Conservation (phyloP, 108 stramenopile species). For the Nitzschia palea region DNA sequence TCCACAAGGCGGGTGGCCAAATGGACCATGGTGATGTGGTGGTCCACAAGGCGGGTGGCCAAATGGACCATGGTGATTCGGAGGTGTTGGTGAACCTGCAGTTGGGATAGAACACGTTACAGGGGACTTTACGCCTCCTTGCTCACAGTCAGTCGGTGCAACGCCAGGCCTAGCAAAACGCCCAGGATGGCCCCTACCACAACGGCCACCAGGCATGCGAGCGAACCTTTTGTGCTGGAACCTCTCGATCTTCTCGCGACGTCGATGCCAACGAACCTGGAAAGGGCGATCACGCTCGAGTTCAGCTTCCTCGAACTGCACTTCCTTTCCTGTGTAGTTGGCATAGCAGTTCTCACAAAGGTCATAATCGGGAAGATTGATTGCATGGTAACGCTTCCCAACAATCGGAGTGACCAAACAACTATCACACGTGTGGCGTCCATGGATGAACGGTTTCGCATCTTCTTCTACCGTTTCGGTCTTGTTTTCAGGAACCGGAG, state of each 20-base stretch:
- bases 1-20: too few relatives aligned
- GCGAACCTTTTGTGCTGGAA: neutral
- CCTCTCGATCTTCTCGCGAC: constrained; percentile 19
- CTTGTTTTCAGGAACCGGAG: neutral
- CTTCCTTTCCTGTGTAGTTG: constrained; percentile 70
- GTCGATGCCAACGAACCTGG: constrained; percentile 66
- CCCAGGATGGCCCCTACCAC: constrained; percentile 1
- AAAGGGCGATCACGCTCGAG: constrained; percentile 67
- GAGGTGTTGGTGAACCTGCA: too few relatives aligned
- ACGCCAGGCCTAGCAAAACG: neutral
- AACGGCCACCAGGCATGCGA: neutral
- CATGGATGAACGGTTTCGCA: constrained; percentile 67
- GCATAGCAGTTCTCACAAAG: constrained; percentile 63
- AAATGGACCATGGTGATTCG: neutral
- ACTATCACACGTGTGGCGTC: constrained; percentile 86
- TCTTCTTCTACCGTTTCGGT: constrained; percentile 10
- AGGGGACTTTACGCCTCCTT: too few relatives aligned
- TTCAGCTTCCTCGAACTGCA: constrained; percentile 63
- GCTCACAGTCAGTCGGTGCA: neutral
- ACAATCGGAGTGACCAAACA: constrained; percentile 80
- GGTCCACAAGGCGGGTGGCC: neutral
- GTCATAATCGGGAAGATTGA: constrained; percentile 83
- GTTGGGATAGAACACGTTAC: too few relatives aligned
- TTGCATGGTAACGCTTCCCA: constrained; percentile 79
- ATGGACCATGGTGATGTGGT: neutral